phyloP scores from a whole-genome alignment of 768 basidiomycete species.

The Lentinula sp. region DNA sequence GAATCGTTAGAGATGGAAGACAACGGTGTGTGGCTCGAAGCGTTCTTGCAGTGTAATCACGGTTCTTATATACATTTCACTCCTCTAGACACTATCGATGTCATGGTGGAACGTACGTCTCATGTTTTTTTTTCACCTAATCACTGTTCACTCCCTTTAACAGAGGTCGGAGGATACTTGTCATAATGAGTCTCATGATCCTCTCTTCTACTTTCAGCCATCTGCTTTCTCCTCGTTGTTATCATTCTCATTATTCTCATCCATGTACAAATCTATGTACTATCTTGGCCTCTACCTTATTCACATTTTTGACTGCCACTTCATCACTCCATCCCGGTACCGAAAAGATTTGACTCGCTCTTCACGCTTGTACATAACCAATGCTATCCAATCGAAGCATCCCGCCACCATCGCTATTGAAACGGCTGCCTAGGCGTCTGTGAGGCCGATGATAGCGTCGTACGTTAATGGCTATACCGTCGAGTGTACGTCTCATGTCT shows the following conservation, averaged over 20 bases:
- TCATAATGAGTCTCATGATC: background rate
- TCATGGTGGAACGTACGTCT: slow-evolving; percentile 58
- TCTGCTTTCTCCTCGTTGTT: background rate
- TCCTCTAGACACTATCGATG: slow-evolving; percentile 19
- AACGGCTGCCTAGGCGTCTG: background rate
- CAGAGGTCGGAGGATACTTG: slow-evolving; percentile 40
- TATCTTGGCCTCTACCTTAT: background rate
- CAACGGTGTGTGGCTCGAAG: too few species aligned
- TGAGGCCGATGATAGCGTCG: background rate
- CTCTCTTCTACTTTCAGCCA: too few species aligned
- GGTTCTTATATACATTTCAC: slow-evolving; percentile 16
- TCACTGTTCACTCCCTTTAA: background rate
- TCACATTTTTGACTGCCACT: background rate
- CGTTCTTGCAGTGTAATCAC: too few species aligned
- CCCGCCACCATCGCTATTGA: background rate
- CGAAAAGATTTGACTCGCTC: background rate
- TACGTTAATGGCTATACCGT: too few species aligned
- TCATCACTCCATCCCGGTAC: background rate
- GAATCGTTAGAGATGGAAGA: slow-evolving; percentile 14
- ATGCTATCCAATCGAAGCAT: background rate
- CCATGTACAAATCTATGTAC: background rate
- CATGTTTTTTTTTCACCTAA: too few species aligned
- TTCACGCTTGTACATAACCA: background rate
- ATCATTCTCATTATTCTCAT: too few species aligned
- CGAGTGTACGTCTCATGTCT: background rate